phyloP scores from a whole-genome alignment of 345 rosid species.

The Noccaea bulbosa region DNA sequence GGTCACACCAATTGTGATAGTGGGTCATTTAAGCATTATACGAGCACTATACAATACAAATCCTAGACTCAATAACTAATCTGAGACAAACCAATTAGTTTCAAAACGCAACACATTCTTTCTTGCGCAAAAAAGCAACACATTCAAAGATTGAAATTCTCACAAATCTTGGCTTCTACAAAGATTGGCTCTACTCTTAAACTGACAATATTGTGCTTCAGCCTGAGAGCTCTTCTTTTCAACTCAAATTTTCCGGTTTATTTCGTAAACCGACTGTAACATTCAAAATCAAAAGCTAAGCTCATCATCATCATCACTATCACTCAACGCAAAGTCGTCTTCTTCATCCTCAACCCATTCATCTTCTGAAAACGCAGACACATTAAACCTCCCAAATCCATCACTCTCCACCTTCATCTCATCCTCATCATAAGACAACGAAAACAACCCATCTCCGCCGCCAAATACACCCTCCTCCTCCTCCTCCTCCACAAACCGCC shows the following conservation, averaged over 20 bases:
- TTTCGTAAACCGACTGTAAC: conserved; percentile 4
- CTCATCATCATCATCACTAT: conserved; percentile 49
- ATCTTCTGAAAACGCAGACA: conserved; percentile 74
- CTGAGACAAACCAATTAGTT: conserved; percentile 1
- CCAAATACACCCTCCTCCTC: conserved; percentile 36
- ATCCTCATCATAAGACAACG: conserved; percentile 52
- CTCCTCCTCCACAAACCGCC: conserved; percentile 37
- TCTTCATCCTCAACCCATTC: conserved; percentile 59
- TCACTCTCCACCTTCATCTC: conserved; percentile 53
- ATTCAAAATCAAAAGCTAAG: conserved; percentile 28
- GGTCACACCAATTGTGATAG: neutral
- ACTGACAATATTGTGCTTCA: conserved; percentile 1
- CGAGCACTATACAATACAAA: neutral
- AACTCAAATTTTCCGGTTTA: conserved; percentile 7
- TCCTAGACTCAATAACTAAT: neutral
- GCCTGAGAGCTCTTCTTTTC: conserved; percentile 13
- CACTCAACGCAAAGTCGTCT: conserved; percentile 48
- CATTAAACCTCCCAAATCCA: conserved; percentile 53
- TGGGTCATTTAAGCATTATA: neutral
- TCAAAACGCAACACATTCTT: conserved; percentile 2
- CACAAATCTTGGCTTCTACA: neutral
- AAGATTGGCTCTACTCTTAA: neutral
- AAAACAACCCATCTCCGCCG: conserved; percentile 50
- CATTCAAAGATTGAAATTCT: neutral
- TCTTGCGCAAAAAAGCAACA: too few relatives aligned